Percentiles rank a stretch among this genome's conserved stretches.
Evolutionary conservation across 345 rosid species (phyloP).

Genomic region (Gossypium herbaceum): DNA sequence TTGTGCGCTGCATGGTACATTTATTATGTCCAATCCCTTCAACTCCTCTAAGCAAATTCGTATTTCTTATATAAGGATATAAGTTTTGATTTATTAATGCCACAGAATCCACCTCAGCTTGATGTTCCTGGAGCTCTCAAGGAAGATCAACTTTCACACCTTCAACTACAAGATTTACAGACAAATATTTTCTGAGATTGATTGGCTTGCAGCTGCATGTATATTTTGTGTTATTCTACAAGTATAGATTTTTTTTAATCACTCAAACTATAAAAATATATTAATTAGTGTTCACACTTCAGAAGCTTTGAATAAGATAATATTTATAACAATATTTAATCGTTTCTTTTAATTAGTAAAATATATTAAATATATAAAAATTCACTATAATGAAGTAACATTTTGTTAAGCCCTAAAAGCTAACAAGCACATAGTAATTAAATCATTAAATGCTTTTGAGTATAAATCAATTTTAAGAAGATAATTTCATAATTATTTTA

Average conservation of each 20-base stretch:
- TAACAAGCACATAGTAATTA: too few species aligned
- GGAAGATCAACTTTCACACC: constrained; percentile 44
- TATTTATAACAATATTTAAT: too few species aligned
- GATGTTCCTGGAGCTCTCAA: constrained; percentile 56
- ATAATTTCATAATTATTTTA: too few species aligned
- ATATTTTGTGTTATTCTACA: background rate
- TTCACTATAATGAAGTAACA: too few species aligned
- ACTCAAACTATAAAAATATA: background rate
- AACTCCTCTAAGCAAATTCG: background rate
- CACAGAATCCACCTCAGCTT: constrained; percentile 73
- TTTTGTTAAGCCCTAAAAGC: too few species aligned
- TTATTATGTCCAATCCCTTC: background rate
- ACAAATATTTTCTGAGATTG: constrained; percentile 57
- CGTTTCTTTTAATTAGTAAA: too few species aligned
- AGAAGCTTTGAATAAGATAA: too few species aligned
- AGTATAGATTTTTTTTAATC: background rate
- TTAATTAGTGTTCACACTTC: background rate
- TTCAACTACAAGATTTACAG: constrained; percentile 64
- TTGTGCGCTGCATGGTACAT: constrained; percentile 80
- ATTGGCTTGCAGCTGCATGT: background rate
- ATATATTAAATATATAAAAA: too few species aligned
- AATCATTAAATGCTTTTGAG: too few species aligned
- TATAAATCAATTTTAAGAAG: too few species aligned
- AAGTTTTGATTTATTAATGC: background rate
- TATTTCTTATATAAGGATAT: background rate